A percentile compares a stretch with the other conserved stretches of the same genome.
These are phyloP conservation scores for Penicillium herquei DNA, from an alignment of 495 filamentous ascomycete genomes.

Conservation along the genomic window DNA sequence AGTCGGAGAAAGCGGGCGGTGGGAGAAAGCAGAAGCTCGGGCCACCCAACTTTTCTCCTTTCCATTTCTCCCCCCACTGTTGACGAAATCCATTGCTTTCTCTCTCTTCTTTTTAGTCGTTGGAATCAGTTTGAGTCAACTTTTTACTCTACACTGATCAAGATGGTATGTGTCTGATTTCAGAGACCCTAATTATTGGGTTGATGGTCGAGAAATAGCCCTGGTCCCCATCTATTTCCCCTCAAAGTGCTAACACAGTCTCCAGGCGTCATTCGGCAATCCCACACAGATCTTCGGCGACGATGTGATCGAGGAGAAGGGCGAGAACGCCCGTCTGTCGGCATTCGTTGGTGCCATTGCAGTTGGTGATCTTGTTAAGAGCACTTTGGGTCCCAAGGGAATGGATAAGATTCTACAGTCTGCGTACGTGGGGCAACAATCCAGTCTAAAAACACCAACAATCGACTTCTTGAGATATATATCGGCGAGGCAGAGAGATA, in stretches of 20 bases:
- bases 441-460: slow-evolving; percentile 1
- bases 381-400: slow-evolving; percentile 93
- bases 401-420: slow-evolving; percentile 99
- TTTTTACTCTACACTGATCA: slow-evolving; percentile 27
- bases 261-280: slow-evolving; percentile 60
- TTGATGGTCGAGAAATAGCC: neutral
- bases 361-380: slow-evolving; percentile 95
- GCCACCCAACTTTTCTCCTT: slow-evolving; percentile 44
- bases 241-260: slow-evolving; percentile 1
- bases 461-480: neutral
- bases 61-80: slow-evolving; percentile 27
- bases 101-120: slow-evolving; percentile 13
- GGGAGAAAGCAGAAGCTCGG: slow-evolving; percentile 34
- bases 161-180: slow-evolving; percentile 29
- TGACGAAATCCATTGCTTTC: slow-evolving; percentile 22
- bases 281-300: slow-evolving; percentile 98
- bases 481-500: neutral
- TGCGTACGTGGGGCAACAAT: slow-evolving; percentile 59
- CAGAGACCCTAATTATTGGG: neutral
- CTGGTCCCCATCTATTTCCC: no score
- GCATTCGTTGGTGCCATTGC: slow-evolving; percentile 98
- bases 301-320: slow-evolving; percentile 96
- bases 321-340: slow-evolving; percentile 96
- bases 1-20: slow-evolving; percentile 30
- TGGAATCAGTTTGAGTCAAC: slow-evolving; percentile 23